Percentiles rank a stretch among this genome's conserved stretches.
These are phyloP conservation scores for Tricholomella constricta DNA, from an alignment of 768 basidiomycete species.

Conservation along the genomic window DNA sequence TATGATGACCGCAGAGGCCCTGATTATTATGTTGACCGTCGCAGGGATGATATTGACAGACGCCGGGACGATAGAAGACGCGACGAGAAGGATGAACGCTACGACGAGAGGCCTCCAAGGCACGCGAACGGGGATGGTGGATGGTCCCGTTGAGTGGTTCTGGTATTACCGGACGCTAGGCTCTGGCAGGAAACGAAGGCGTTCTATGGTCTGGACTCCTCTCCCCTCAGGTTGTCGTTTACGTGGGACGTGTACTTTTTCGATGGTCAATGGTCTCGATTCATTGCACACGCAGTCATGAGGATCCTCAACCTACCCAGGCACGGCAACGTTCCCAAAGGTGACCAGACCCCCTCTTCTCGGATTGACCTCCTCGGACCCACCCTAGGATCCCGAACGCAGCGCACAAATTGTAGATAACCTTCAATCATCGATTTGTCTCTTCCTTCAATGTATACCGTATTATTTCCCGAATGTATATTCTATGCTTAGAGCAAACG, in stretches of 20 bases:
- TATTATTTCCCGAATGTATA: constrained; percentile 2
- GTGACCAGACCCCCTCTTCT: background rate
- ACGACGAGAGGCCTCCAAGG: constrained; percentile 73
- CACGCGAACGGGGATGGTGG: constrained; percentile 77
- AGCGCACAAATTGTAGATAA: background rate
- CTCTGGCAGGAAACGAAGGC: constrained; percentile 38
- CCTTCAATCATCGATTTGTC: background rate
- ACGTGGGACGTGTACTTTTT: constrained; percentile 54
- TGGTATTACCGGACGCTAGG: constrained; percentile 33
- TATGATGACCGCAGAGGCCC: constrained; percentile 83
- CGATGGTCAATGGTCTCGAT: constrained; percentile 46
- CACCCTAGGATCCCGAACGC: background rate
- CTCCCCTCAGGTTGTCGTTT: constrained; percentile 49
- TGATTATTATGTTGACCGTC: constrained; percentile 87
- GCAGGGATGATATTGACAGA: constrained; percentile 73
- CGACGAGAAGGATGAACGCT: constrained; percentile 83
- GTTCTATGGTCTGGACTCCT: constrained; percentile 49
- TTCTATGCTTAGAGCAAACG: constrained; percentile 6
- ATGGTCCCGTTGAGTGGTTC: constrained; percentile 68
- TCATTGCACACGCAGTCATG: constrained; percentile 34
- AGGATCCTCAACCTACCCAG: constrained; percentile 22
- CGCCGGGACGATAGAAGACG: constrained; percentile 79
- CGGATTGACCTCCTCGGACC: background rate
- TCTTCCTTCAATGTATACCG: background rate
- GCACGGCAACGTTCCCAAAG: constrained; percentile 1